Evolutionary conservation across 345 rosid genomes (phyloP).

Genomic region (Dimocarpus longan): DNA sequence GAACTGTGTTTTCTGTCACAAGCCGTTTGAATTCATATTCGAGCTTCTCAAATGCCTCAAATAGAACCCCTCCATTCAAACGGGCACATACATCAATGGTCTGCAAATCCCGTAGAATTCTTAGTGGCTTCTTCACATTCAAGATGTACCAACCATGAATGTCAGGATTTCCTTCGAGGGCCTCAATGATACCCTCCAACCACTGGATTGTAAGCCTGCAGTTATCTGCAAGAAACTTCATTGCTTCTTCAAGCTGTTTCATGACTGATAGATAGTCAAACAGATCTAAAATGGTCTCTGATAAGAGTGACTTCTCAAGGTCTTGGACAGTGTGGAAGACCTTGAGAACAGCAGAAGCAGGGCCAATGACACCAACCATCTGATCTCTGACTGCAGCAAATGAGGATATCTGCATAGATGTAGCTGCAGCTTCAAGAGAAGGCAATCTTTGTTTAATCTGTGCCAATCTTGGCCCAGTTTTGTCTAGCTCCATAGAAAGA

Average conservation of each 20-base stretch:
- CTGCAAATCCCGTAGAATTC: constrained; percentile 48
- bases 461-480: constrained; percentile 45
- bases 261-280: constrained; percentile 44
- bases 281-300: constrained; percentile 32
- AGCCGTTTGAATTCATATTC: constrained; percentile 53
- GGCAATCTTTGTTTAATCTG: constrained; percentile 38
- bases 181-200: constrained; percentile 56
- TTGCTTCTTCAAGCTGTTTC: constrained; percentile 60
- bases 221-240: constrained; percentile 63
- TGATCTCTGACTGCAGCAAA: constrained; percentile 50
- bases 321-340: constrained; percentile 47
- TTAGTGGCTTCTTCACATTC: constrained; percentile 45
- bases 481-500: constrained; percentile 40
- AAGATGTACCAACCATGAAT: constrained; percentile 36
- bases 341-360: constrained; percentile 58
- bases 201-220: constrained; percentile 73
- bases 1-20: constrained; percentile 37
- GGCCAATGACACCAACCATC: constrained; percentile 53
- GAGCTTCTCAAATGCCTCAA: constrained; percentile 47
- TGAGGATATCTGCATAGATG: constrained; percentile 38
- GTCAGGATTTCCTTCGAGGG: constrained; percentile 44
- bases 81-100: constrained; percentile 38
- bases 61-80: constrained; percentile 51
- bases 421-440: constrained; percentile 45
- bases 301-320: constrained; percentile 50